Evolutionary conservation across 2,329 filamentous ascomycete genomes (phyloP), one percentile per base, ranked within the genome.

Genomic region (Talaromyces atroroseus): DNA sequence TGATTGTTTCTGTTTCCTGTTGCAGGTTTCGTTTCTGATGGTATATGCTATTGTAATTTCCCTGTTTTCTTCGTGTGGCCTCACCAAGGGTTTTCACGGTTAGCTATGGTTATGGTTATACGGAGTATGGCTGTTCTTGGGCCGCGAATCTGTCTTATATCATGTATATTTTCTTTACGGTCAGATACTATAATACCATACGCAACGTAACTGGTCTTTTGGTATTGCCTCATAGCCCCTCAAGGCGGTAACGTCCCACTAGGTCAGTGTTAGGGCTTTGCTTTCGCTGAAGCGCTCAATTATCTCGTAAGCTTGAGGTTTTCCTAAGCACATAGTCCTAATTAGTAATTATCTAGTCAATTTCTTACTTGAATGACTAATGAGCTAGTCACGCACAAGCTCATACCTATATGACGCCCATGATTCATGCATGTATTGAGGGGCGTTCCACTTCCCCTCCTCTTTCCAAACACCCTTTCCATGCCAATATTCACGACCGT

Each of bases 21-120:
- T 47, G 14, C 20, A 29, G 38, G 29, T 12, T 49, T 20, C 42
- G 20, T 56, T 52, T 50, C 49, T 42, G 49, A 32, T 53, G 51
- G 36, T 53, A 48, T 51, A 51, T 55, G 58, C 52, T 56, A 20
- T 54, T 57, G 63, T 57, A 52, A 40, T 47, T 47, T 40, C 34
- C 24, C 14, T 36, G 49, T 56, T 20, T 52, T 34, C 44, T 38
- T 21, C 42, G 29, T 10, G 47, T 44, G 51, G 36, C 48, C n/a
- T 32, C 46, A 21, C 40, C 44, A 51, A 38, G 21, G 47, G 42
- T 44, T 20, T 42, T 53, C 24, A 54, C 23, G 46, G 51, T 16
- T 54, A 38, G 56, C 48, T 50, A 38, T 45, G 34, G 44, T 36
- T 44, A 21, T 44, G 40, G 5, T 20, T 21, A 23, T 44, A 12